phyloP scores from a whole-genome alignment of 2,329 filamentous ascomycete species.

The Beauveria brongniartii region DNA sequence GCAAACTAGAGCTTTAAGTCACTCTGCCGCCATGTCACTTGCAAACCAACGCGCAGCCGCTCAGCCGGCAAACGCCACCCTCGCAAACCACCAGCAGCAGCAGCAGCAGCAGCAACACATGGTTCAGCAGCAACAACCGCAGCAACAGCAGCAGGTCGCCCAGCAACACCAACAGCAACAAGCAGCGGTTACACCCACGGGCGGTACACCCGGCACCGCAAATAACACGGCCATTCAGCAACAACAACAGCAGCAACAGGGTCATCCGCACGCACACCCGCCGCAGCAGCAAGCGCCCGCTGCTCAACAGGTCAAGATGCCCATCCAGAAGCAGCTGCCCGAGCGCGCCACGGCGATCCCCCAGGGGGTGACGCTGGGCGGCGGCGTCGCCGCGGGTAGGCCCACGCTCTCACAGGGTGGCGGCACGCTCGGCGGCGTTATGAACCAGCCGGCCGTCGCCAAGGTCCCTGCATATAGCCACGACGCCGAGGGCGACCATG shows the following conservation, averaged over 20 bases:
- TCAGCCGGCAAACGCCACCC: conserved; percentile 25
- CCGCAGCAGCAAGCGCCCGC: conserved; percentile 25
- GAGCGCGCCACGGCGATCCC: conserved; percentile 61
- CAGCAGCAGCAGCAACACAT: conserved; percentile 8
- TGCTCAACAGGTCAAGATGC: conserved; percentile 55
- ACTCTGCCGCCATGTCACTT: conserved; percentile 41
- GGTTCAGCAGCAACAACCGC: conserved; percentile 9
- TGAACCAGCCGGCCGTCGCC: conserved; percentile 77
- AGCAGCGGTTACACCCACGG: conserved; percentile 9
- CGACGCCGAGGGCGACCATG: conserved; percentile 84
- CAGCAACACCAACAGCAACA: conserved; percentile 20
- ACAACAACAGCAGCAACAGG: conserved; percentile 29
- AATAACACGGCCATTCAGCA: conserved; percentile 13
- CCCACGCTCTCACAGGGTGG: conserved; percentile 79
- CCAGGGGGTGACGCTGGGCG: conserved; percentile 61
- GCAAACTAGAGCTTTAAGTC: conserved; percentile 36
- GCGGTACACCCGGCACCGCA: conserved; percentile 18
- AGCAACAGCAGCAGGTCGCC: conserved; percentile 18
- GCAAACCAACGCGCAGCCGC: conserved; percentile 35
- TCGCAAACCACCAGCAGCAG: conserved; percentile 22
- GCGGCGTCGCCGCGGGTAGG: conserved; percentile 55
- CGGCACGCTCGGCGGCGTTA: conserved; percentile 69
- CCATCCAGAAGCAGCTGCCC: conserved; percentile 71
- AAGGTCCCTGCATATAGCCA: conserved; percentile 79
- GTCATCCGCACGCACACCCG: conserved; percentile 42